Conservation (phyloP, 2,329 filamentous ascomycete genomes). For the Aschersonia sp. region DNA sequence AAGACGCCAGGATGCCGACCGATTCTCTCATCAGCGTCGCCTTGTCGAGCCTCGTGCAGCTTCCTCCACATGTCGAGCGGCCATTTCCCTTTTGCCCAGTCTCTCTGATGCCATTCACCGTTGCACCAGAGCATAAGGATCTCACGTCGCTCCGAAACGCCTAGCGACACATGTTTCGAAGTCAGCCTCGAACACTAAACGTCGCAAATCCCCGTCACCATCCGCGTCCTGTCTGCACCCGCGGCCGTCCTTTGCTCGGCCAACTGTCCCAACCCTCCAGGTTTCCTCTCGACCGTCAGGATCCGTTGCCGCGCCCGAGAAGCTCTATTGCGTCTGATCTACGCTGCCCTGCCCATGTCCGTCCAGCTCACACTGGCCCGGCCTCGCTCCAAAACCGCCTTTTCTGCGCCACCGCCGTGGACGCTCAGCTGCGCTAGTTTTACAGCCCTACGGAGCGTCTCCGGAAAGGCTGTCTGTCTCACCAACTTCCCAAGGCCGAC, state of each 20-base stretch:
- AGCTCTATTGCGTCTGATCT: not conserved
- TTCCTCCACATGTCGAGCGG: too few species aligned
- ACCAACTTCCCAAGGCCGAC: not conserved
- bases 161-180: slow-evolving; percentile 2
- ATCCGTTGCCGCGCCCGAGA: not conserved
- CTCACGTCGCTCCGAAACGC: not conserved
- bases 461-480: not conserved
- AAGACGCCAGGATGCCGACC: too few species aligned
- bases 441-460: too few species aligned
- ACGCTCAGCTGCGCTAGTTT: not conserved
- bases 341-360: not conserved
- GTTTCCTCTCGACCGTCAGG: not conserved
- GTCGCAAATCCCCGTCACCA: slow-evolving; percentile 6
- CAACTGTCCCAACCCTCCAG: not conserved
- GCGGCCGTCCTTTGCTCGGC: not conserved
- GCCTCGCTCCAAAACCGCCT: not conserved
- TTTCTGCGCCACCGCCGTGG: not conserved
- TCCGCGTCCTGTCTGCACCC: not conserved
- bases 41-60: too few species aligned
- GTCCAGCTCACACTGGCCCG: not conserved
- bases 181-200: slow-evolving; percentile 6
- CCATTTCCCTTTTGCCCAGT: too few species aligned
- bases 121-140: not conserved
- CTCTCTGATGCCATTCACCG: not conserved
- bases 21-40: too few species aligned